Evolutionary conservation across 1,284 basidiomycete genomes (phyloP), one percentile per base, ranked within the genome.

Genomic region (Schizophyllum commune): DNA sequence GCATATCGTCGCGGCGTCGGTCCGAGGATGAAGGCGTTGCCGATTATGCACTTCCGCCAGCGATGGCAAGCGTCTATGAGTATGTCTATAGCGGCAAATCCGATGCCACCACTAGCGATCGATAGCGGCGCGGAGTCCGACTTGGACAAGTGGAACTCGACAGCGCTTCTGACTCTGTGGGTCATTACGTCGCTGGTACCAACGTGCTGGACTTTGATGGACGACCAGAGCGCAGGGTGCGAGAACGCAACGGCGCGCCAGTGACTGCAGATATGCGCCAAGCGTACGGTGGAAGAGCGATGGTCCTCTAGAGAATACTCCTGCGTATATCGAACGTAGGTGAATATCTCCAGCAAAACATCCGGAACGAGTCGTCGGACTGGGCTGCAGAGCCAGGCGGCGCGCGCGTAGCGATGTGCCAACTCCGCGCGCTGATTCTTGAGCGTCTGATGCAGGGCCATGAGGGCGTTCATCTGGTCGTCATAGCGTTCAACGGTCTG

Each of bases 271-370:
- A 61, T 56, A 17, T 47, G 39, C 39, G 39, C 17, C 39, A 47
- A 9, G 9, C 39, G 39, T 8, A 47, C 13, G 39, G 39, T 11
- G 17, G 39, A 47, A 8, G 39, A 47, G 39, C 17, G 39, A 47
- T 47, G 39, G 9, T 47, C 39, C 39, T 47, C 39, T 47, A 47
- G 39, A 17, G 39, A 47, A 8, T 3, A 47, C 39, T 47, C 13
- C 39, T 47, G 39, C 3, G 39, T 4, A 8, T 47, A 13, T 17
- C 13, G 76, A 73, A 67, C 76, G 77, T 64, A 72, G 68, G 74
- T 76, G 75, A 72, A 71, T 70, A 68, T 68, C 39, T 47, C 39
- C 39, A 11, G 39, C 39, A 47, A 47, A 17, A 47, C 8, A 17
- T 47, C 39, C 39, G 39, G 39, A 9, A 47, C 39, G 39, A 47